These are phyloP conservation scores for Aspergillus hortae DNA, from an alignment of 2,329 filamentous ascomycete genomes.

Conservation along the genomic window DNA sequence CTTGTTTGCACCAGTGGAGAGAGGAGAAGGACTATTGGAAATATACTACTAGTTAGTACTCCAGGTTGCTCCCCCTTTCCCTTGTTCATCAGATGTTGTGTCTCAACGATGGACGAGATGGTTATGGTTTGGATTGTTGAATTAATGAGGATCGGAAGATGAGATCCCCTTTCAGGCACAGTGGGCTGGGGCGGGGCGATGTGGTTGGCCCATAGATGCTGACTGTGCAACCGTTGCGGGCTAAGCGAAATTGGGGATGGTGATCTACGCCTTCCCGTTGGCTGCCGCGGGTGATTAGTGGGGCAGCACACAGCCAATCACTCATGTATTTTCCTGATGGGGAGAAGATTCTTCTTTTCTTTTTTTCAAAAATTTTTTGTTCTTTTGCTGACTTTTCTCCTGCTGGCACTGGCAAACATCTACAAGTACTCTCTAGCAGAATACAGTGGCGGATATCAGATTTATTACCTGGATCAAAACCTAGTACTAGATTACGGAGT, in stretches of 20 bases:
- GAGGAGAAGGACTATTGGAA: background rate
- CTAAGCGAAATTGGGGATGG: constrained; percentile 32
- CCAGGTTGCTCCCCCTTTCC: background rate
- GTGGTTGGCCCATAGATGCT: constrained; percentile 14
- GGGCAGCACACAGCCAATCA: constrained; percentile 19
- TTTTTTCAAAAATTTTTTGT: background rate
- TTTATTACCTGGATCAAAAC: too few species aligned
- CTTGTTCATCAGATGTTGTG: background rate
- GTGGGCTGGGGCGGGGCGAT: constrained; percentile 15
- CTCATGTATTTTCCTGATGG: background rate
- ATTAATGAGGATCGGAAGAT: too few species aligned
- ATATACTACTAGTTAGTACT: background rate
- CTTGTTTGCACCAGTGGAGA: background rate
- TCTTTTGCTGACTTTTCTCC: constrained; percentile 1
- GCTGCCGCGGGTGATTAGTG: constrained; percentile 12
- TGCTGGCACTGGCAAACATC: background rate
- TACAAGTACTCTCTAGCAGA: too few species aligned
- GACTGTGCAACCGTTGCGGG: constrained; percentile 20
- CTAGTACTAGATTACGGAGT: too few species aligned
- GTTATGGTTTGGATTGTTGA: too few species aligned
- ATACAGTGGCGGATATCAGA: too few species aligned
- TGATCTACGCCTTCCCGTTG: constrained; percentile 24
- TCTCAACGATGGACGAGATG: background rate
- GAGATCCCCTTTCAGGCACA: constrained; percentile 13
- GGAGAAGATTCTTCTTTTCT: background rate